A percentile compares a stretch with the other conserved stretches of the same genome.
Evolutionary conservation across 768 basidiomycete species (phyloP).

Genomic region (Serendipita vermifera): DNA sequence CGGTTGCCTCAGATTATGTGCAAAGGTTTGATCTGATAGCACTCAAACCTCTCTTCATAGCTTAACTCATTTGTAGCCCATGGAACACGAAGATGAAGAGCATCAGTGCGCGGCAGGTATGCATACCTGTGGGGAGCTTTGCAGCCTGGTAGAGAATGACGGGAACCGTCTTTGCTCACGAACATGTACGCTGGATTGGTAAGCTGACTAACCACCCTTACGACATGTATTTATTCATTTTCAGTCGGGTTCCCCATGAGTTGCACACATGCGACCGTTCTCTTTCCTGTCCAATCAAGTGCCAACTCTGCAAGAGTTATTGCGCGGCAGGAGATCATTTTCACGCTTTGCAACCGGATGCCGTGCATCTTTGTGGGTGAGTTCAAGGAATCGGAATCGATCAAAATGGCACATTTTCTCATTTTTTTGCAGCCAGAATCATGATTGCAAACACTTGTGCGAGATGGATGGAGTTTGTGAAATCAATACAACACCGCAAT

Average conservation of each 20-base stretch:
- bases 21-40: constrained; percentile 28
- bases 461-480: constrained; percentile 39
- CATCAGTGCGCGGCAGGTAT: constrained; percentile 42
- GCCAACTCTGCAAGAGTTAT: constrained; percentile 42
- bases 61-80: constrained; percentile 32
- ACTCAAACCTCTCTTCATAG: constrained; percentile 17
- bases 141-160: constrained; percentile 17
- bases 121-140: constrained; percentile 43
- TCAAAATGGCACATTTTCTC: not conserved
- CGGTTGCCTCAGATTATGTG: constrained; percentile 42
- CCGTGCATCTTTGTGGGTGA: constrained; percentile 49
- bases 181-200: constrained; percentile 23
- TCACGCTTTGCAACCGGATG: constrained; percentile 32
- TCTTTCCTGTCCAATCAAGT: constrained; percentile 38
- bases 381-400: constrained; percentile 11
- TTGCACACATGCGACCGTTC: constrained; percentile 37
- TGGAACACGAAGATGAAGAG: constrained; percentile 31
- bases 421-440: constrained; percentile 33
- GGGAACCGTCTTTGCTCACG: constrained; percentile 31
- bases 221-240: not conserved
- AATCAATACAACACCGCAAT: constrained; percentile 45
- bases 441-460: constrained; percentile 35
- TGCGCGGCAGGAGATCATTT: constrained; percentile 39
- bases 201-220: not conserved
- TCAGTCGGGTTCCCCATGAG: constrained; percentile 34